Conservation (phyloP, 164 flowering plant species). For the Tetracentron sinense region DNA sequence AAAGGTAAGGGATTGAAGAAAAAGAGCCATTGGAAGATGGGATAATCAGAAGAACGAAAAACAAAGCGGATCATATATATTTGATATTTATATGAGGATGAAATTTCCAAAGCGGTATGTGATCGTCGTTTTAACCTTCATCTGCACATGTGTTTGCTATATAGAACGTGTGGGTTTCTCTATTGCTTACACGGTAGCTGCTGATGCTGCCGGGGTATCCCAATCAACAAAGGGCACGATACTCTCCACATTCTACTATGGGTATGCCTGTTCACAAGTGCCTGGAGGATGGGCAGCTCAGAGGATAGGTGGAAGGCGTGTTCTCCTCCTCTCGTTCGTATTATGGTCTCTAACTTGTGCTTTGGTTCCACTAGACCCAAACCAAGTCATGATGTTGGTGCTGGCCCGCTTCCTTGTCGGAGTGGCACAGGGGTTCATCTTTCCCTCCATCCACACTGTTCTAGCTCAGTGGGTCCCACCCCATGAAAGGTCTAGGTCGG, state of each 20-base stretch:
- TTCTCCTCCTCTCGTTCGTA: constrained; percentile 74
- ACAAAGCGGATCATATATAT: not conserved
- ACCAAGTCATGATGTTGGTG: constrained; percentile 46
- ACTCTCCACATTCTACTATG: constrained; percentile 80
- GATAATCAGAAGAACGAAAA: constrained; percentile 4
- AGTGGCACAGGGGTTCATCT: constrained; percentile 91
- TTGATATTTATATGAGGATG: constrained; percentile 21
- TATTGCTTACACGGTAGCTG: constrained; percentile 80
- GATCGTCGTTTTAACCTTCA: constrained; percentile 73
- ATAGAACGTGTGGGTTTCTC: constrained; percentile 92
- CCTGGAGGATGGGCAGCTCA: constrained; percentile 97
- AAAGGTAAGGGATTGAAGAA: constrained; percentile 3
- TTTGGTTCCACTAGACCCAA: constrained; percentile 67
- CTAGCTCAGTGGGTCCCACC: constrained; percentile 98
- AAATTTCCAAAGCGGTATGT: constrained; percentile 63
- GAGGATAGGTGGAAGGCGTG: constrained; percentile 74
- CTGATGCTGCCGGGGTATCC: constrained; percentile 74
- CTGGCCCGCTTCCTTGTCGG: constrained; percentile 85
- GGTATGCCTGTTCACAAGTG: constrained; percentile 86
- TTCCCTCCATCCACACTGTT: constrained; percentile 92
- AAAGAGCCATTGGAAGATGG: constrained; percentile 6
- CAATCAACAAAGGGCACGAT: constrained; percentile 80
- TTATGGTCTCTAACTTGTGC: constrained; percentile 83
- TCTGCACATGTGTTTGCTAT: constrained; percentile 79
- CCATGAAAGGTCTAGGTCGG: constrained; percentile 86